Conservation (phyloP, 75 land plant genomes). For the Selaginella moellendorffii region DNA sequence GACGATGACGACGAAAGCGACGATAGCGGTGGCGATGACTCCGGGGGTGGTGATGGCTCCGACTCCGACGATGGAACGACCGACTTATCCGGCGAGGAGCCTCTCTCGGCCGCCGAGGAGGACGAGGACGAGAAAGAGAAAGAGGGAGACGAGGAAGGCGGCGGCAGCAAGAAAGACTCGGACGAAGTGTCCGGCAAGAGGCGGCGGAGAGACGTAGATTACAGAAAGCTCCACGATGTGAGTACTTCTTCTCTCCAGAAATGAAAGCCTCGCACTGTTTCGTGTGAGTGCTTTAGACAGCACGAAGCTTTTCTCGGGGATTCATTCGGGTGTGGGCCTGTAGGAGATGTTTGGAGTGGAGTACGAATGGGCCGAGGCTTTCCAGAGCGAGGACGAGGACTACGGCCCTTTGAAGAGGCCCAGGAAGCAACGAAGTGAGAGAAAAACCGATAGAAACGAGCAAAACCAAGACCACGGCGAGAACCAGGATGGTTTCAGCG, state of each 20-base stretch:
- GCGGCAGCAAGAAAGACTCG: no score
- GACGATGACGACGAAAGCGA: constrained; percentile 25
- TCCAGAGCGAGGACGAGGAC: constrained; percentile 20
- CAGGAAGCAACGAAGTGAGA: constrained; percentile 14
- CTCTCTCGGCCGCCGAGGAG: neutral
- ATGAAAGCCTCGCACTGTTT: neutral
- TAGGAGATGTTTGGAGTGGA: constrained; percentile 46
- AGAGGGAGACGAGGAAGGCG: neutral
- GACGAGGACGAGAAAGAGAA: neutral
- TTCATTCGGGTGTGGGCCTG: neutral
- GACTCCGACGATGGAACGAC: neutral
- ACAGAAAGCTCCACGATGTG: constrained; percentile 83
- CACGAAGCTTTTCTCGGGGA: no score
- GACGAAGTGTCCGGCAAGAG: constrained; percentile 32
- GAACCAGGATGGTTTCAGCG: neutral
- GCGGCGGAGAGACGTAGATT: constrained; percentile 71
- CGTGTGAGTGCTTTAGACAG: no score
- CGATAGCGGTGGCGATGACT: neutral
- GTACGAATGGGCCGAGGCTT: constrained; percentile 32
- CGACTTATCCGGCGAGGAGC: neutral
- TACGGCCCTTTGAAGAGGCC: constrained; percentile 18
- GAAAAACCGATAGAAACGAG: no score
- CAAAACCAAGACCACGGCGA: no score
- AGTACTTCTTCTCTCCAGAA: constrained; percentile 21
- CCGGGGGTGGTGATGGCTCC: constrained; percentile 7